Percentiles rank a stretch among this genome's conserved stretches.
Conservation (phyloP, 371 early-diverging fungal genomes). For the Rhizopus arrhizus region DNA sequence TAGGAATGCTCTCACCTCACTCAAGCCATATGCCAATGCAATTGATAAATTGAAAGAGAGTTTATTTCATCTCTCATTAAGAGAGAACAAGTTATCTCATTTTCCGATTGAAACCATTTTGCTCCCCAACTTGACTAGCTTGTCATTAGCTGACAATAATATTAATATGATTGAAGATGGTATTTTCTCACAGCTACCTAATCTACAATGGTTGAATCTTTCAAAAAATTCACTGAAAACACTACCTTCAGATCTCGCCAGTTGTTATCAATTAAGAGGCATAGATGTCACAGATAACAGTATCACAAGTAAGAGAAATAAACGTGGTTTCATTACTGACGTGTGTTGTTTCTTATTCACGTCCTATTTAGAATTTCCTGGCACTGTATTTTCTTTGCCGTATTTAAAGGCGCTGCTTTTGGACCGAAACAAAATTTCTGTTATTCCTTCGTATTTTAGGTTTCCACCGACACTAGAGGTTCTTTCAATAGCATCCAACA, state of each 20-base stretch:
- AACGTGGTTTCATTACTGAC: background rate
- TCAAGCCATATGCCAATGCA: slow-evolving; percentile 23
- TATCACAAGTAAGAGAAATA: slow-evolving; percentile 32
- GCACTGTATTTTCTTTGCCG: slow-evolving; percentile 39
- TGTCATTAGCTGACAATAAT: slow-evolving; percentile 68
- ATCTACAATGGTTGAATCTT: slow-evolving; percentile 41
- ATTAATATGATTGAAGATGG: slow-evolving; percentile 32
- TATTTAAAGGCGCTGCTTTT: slow-evolving; percentile 43
- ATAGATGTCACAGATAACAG: slow-evolving; percentile 67
- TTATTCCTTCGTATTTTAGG: slow-evolving; percentile 29
- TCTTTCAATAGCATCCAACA: slow-evolving; percentile 53
- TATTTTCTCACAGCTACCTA: slow-evolving; percentile 21
- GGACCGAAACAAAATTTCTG: slow-evolving; percentile 50
- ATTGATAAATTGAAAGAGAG: slow-evolving; percentile 14
- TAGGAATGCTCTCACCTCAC: slow-evolving; percentile 19
- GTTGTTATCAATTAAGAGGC: slow-evolving; percentile 58
- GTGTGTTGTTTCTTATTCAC: background rate
- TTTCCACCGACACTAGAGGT: slow-evolving; percentile 41
- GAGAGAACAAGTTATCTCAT: slow-evolving; percentile 47
- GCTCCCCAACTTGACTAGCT: slow-evolving; percentile 60
- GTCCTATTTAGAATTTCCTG: slow-evolving; percentile 47
- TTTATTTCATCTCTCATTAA: slow-evolving; percentile 46
- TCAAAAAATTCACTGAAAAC: slow-evolving; percentile 28
- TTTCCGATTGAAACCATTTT: slow-evolving; percentile 60
- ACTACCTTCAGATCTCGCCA: slow-evolving; percentile 57